phyloP scores from a whole-genome alignment of 78 protist genomes.

The Guillardia theta region DNA sequence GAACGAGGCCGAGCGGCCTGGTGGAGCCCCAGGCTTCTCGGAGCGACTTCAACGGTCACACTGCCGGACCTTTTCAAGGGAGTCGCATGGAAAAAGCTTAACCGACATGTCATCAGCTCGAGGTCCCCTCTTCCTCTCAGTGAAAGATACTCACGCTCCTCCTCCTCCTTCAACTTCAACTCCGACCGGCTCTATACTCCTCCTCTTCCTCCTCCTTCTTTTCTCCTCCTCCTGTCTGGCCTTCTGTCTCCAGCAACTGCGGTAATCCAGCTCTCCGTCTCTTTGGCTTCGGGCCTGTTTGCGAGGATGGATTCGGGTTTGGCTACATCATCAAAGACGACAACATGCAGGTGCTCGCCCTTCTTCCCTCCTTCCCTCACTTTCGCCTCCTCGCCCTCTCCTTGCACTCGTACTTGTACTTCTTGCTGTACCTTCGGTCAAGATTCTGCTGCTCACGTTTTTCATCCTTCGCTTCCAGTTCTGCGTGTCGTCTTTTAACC shows the following conservation, averaged over 20 bases:
- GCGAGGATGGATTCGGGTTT: not conserved
- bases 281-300: constrained; percentile 21
- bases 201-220: no score
- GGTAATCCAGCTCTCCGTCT: constrained; percentile 18
- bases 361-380: not conserved
- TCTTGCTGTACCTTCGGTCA: not conserved
- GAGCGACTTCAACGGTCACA: no score
- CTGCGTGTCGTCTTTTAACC: constrained; percentile 14
- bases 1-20: no score
- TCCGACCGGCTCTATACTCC: no score
- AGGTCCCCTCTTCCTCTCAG: no score
- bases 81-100: not conserved
- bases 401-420: not conserved
- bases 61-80: no score
- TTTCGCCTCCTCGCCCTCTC: not conserved
- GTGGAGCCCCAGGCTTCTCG: no score
- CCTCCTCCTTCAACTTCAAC: no score
- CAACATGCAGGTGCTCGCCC: not conserved
- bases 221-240: no score
- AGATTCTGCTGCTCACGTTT: not conserved
- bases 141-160: no score
- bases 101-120: not conserved
- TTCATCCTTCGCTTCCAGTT: not conserved
- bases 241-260: constrained; percentile 32
- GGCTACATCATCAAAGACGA: constrained; percentile 38